phyloP scores from a whole-genome alignment of 2,329 filamentous ascomycete genomes.

The Phyllosticta citriasiana region DNA sequence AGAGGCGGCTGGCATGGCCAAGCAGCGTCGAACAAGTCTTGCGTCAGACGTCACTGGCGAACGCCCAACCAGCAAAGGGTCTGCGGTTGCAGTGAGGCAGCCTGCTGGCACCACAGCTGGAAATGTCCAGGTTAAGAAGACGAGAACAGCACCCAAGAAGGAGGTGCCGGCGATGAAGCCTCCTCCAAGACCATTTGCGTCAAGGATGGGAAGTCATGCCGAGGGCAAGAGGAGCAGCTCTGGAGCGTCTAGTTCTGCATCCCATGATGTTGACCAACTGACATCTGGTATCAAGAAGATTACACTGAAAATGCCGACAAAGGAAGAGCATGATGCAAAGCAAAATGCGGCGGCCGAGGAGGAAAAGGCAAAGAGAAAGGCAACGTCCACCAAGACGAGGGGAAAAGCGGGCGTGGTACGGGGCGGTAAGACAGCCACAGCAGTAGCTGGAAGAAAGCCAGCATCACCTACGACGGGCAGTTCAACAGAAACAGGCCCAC shows the following conservation, averaged over 20 bases:
- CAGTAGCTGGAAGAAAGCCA: constrained; percentile 13
- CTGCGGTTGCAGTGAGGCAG: constrained; percentile 12
- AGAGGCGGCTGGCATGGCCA: neutral
- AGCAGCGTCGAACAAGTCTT: constrained; percentile 33
- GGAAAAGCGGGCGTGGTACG: constrained; percentile 15
- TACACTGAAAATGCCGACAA: constrained; percentile 48
- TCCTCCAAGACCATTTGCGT: constrained; percentile 1
- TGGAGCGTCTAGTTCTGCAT: constrained; percentile 9
- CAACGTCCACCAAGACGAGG: constrained; percentile 23
- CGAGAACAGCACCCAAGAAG: constrained; percentile 33
- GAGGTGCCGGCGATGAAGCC: neutral
- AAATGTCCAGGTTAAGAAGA: constrained; percentile 48
- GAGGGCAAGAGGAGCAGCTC: neutral
- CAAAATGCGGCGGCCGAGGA: constrained; percentile 32
- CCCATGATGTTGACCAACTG: constrained; percentile 39
- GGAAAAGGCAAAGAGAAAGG: constrained; percentile 25
- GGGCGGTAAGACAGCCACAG: constrained; percentile 11
- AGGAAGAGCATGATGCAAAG: constrained; percentile 46
- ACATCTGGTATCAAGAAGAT: constrained; percentile 46
- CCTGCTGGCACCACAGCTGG: constrained; percentile 16
- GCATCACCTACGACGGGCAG: neutral
- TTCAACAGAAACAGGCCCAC: neutral
- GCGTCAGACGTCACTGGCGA: constrained; percentile 31
- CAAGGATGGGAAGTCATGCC: neutral
- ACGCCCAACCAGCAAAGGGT: constrained; percentile 22